Conservation (phyloP, 23 red algal species). For the Gracilariopsis chorda region DNA sequence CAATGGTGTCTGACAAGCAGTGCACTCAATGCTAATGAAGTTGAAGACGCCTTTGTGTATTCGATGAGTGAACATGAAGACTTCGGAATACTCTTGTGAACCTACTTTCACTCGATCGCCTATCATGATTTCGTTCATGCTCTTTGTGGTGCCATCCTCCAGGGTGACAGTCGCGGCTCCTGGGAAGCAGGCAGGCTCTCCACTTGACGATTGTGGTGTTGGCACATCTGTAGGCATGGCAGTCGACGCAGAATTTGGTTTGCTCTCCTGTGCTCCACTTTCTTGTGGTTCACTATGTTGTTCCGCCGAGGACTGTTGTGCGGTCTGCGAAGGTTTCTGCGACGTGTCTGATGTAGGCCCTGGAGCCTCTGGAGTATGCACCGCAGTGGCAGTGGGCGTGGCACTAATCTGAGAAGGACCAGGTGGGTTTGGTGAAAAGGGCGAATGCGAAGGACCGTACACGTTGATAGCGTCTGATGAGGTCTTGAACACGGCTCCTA, state of each 20-base stretch:
- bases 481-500: conserved; percentile 3
- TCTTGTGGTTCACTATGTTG: too few species aligned
- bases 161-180: conserved; percentile 26
- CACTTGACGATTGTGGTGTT: too few species aligned
- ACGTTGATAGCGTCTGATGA: not conserved
- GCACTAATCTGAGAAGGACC: too few species aligned
- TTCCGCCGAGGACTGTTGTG: too few species aligned
- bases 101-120: conserved; percentile 69
- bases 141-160: not conserved
- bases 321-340: too few species aligned
- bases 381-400: too few species aligned
- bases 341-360: too few species aligned
- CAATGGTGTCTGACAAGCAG: not conserved
- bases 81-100: conserved; percentile 19
- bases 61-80: conserved; percentile 64
- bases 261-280: too few species aligned
- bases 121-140: not conserved
- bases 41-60: not conserved
- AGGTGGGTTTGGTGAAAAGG: too few species aligned
- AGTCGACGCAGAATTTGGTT: too few species aligned
- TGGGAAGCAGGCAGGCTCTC: conserved; percentile 42
- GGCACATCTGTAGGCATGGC: too few species aligned
- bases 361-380: too few species aligned
- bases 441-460: not conserved
- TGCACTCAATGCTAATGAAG: not conserved